These are phyloP conservation scores for Chimonanthus salicifolius DNA, from an alignment of 164 flowering plant species.

Conservation along the genomic window DNA sequence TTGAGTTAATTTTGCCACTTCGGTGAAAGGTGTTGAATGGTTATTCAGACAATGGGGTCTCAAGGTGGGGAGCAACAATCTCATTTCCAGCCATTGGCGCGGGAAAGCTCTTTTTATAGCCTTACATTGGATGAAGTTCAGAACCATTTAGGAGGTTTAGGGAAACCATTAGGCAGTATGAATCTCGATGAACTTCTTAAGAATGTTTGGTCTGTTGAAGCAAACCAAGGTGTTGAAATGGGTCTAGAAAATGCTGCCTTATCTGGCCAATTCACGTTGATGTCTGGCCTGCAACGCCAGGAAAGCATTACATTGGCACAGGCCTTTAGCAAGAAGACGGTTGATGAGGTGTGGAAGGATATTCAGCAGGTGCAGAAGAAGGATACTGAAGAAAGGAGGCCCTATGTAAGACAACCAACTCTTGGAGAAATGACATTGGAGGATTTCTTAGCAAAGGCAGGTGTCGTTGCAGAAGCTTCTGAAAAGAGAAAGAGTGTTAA, in stretches of 20 bases:
- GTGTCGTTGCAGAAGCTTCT: conserved; percentile 50
- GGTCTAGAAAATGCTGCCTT: conserved; percentile 26
- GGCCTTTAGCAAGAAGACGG: conserved; percentile 68
- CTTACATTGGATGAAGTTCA: conserved; percentile 75
- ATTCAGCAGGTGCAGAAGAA: conserved; percentile 50
- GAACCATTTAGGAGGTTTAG: conserved; percentile 61
- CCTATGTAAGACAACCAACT: conserved; percentile 50
- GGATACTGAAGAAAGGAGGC: conserved; percentile 22
- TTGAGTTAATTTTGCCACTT: not conserved
- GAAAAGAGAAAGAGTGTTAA: conserved; percentile 14
- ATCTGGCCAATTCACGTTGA: conserved; percentile 9
- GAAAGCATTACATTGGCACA: conserved; percentile 43
- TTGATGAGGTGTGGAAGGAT: conserved; percentile 87
- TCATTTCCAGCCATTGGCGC: conserved; percentile 38
- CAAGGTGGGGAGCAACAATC: conserved; percentile 50
- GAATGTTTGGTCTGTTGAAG: conserved; percentile 62
- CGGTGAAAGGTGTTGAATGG: conserved; percentile 39
- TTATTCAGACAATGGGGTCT: conserved; percentile 69
- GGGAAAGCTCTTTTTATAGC: conserved; percentile 65
- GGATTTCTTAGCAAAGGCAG: conserved; percentile 86
- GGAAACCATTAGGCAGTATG: conserved; percentile 76
- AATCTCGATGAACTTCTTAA: conserved; percentile 76
- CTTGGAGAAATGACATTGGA: conserved; percentile 90
- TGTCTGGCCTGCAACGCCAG: conserved; percentile 50
- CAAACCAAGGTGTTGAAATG: conserved; percentile 30